Evolutionary conservation across 1,284 basidiomycete genomes (phyloP).

Genomic region (Boletellus deceptivus): DNA sequence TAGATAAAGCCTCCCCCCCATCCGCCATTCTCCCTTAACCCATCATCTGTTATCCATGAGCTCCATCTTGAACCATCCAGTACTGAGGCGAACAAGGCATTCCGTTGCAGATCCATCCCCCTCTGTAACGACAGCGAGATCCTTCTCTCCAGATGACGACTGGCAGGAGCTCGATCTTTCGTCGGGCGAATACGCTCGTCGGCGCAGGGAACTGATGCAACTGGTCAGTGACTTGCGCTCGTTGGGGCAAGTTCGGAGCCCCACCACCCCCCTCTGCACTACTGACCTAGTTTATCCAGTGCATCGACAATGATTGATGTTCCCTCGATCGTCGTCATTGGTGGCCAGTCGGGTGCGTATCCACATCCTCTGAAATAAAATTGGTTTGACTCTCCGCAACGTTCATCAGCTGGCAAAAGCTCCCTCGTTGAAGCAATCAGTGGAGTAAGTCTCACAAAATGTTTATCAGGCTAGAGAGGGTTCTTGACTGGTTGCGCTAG

Average conservation of each 20-base stretch:
- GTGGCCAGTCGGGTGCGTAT: conserved; percentile 55
- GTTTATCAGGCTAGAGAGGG: neutral
- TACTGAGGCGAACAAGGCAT: neutral
- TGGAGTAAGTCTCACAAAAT: conserved; percentile 39
- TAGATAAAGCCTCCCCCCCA: conserved; percentile 15
- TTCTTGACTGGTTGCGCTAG: conserved; percentile 29
- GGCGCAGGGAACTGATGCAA: conserved; percentile 45
- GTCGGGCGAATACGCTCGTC: conserved; percentile 43
- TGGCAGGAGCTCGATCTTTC: conserved; percentile 23
- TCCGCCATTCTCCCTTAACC: neutral
- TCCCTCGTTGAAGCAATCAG: conserved; percentile 59
- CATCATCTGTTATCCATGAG: conserved; percentile 8
- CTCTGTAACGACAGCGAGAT: neutral
- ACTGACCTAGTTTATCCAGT: conserved; percentile 26
- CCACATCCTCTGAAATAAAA: neutral
- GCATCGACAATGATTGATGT: conserved; percentile 44
- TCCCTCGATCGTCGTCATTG: conserved; percentile 55
- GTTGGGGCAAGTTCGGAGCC: conserved; percentile 39
- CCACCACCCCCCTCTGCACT: neutral
- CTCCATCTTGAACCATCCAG: neutral
- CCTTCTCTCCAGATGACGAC: conserved; percentile 10
- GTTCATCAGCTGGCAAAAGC: conserved; percentile 51
- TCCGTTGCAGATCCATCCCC: neutral
- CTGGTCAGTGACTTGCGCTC: conserved; percentile 43
- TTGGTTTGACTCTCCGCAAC: conserved; percentile 1